These are phyloP conservation scores for Komagataella kurtzmanii DNA, from an alignment of 805 yeast genomes.

Conservation along the genomic window DNA sequence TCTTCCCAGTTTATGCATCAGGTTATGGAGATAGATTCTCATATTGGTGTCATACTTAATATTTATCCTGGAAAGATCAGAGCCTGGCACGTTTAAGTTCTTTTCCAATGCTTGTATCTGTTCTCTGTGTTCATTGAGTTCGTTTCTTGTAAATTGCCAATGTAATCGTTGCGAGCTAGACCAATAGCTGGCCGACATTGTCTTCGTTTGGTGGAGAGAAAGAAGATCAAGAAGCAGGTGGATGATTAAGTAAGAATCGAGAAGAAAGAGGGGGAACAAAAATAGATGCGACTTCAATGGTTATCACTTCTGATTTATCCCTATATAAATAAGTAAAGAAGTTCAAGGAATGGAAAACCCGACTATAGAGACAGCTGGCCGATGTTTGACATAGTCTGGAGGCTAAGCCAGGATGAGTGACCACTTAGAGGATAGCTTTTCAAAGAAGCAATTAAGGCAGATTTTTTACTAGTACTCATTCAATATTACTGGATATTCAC, in stretches of 20 bases:
- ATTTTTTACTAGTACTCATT: not conserved
- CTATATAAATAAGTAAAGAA: too few species aligned
- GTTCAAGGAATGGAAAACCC: too few species aligned
- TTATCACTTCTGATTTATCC: too few species aligned
- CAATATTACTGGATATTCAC: not conserved
- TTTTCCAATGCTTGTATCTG: conserved; percentile 10
- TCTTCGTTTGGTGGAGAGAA: not conserved
- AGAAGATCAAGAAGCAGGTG: not conserved
- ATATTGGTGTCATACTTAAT: conserved; percentile 42
- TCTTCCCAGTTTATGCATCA: conserved; percentile 56
- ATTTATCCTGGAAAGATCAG: conserved; percentile 15
- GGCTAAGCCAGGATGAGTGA: not conserved
- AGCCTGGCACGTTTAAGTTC: conserved; percentile 4
- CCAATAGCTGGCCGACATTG: conserved; percentile 81
- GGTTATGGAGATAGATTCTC: conserved; percentile 68
- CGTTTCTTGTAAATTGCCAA: conserved; percentile 71
- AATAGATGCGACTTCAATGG: not conserved
- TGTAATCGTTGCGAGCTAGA: conserved; percentile 62
- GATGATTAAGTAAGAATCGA: not conserved
- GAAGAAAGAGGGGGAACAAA: not conserved
- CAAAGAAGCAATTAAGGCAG: not conserved
- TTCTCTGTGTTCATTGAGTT: conserved; percentile 20
- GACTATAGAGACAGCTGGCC: too few species aligned
- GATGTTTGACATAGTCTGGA: not conserved
- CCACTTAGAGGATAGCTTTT: not conserved